Conservation (phyloP, 164 flowering plant genomes). For the Magnolia kwangsiensis region DNA sequence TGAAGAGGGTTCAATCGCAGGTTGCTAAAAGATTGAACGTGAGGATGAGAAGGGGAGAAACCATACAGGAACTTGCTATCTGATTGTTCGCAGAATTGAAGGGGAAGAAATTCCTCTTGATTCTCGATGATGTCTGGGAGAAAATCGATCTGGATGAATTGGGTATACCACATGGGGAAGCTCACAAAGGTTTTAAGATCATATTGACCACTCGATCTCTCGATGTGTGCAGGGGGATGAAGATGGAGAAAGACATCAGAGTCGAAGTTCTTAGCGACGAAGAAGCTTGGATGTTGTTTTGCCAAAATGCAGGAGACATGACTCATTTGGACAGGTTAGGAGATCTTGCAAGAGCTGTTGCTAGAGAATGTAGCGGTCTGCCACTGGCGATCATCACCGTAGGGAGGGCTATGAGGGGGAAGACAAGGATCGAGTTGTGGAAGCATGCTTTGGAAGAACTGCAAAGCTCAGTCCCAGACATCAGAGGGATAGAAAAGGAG, state of each 20-base stretch:
- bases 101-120: background rate
- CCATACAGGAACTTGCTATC: background rate
- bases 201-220: background rate
- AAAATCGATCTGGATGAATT: background rate
- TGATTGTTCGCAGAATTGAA: background rate
- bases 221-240: slow-evolving; percentile 13
- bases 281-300: background rate
- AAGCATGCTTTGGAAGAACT: background rate
- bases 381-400: background rate
- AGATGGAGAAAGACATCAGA: slow-evolving; percentile 8
- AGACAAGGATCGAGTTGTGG: background rate
- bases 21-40: background rate
- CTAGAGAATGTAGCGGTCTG: background rate
- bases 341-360: background rate
- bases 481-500: slow-evolving; percentile 1
- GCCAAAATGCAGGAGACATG: background rate
- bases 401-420: background rate
- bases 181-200: background rate
- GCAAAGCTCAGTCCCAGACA: background rate
- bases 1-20: background rate
- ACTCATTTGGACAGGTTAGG: too few relatives aligned
- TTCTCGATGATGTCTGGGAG: slow-evolving; percentile 8
- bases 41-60: background rate
- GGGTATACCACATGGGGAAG: background rate
- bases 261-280: background rate